Base-by-base conservation (phyloP, 2,329 filamentous ascomycete species). In the Pseudogymnoascus pannorum region DNA sequence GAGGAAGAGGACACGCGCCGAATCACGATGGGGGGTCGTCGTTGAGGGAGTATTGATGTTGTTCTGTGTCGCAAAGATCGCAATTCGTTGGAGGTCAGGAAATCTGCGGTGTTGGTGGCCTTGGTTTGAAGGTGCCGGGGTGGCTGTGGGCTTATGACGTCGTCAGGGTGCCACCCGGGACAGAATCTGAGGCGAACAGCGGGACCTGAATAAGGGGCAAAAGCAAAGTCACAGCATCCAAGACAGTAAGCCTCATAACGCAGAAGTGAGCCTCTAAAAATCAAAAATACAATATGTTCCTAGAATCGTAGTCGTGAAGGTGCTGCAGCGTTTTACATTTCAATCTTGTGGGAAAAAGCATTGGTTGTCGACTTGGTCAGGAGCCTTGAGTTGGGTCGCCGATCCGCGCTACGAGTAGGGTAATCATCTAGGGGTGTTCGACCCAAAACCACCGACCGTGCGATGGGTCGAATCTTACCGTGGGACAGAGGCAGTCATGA, bases 141-240 rank as follows among this genome's bases (percentile, higher is more conserved):
- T 51, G 33, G 26, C 38, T 57, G 58, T 60, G 58, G 58, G 58
- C 58, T 60, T 60, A 60, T 57, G 58, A 58, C 57, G 57, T 58
- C 57, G 57, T 58, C 57, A 58, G 57, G 57, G 57, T 58, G 57
- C 57, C 57, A 54, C 48, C 48, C 48, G 26, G 48, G 31, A 54
- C 48, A 54, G 48, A 54, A 54, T 54, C 48, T 54, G 48, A 54
- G 48, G 48, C 48, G 48, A 54, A 54, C 48, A 54, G 48, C 48
- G 48, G 48, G 48, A 54, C 48, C 48, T 54, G 48, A 54, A 54
- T 54, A 54, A 54, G 48, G 48, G 48, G 48, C 48, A 54, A 7
- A 31, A 31, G 26, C n/a, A 31, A 14, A 20, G 26, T 31, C n/a
- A 29, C 26, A 54, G 26, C 48, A 20, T 20, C 26, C 48, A 54